phyloP scores from a whole-genome alignment of 2,329 filamentous ascomycete genomes.

The Ceratocystiopsis sp. region DNA sequence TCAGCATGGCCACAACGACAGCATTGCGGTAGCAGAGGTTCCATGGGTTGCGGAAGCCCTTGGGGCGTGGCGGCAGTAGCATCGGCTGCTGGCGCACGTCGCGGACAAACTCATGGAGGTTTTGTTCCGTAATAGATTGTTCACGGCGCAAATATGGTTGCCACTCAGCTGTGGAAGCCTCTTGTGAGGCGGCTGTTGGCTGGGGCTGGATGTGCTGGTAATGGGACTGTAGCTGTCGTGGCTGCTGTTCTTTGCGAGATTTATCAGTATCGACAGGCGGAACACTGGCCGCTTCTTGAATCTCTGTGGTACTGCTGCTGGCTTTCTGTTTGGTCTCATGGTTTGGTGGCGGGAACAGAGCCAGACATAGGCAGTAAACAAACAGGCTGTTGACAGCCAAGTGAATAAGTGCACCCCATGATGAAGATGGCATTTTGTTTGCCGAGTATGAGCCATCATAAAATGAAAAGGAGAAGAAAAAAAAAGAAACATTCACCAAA shows the following conservation, averaged over 20 bases:
- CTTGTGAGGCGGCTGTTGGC: too few species aligned
- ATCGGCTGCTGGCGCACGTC: constrained; percentile 3
- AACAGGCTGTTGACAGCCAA: not conserved
- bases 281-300: too few species aligned
- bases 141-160: too few species aligned
- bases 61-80: constrained; percentile 3
- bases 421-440: not conserved
- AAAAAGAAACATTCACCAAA: not conserved
- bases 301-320: too few species aligned
- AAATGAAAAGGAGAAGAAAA: not conserved
- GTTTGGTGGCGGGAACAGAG: too few species aligned
- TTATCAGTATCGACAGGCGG: too few species aligned
- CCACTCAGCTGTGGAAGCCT: too few species aligned
- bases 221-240: too few species aligned
- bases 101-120: not conserved
- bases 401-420: not conserved
- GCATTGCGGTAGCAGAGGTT: constrained; percentile 10
- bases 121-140: too few species aligned
- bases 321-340: too few species aligned
- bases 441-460: not conserved
- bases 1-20: constrained; percentile 5
- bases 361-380: not conserved
- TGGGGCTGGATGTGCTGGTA: too few species aligned
- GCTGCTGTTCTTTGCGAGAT: too few species aligned
- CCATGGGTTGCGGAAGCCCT: constrained; percentile 4